phyloP scores from a whole-genome alignment of 2,329 filamentous ascomycete species.

The Phoma sp. region DNA sequence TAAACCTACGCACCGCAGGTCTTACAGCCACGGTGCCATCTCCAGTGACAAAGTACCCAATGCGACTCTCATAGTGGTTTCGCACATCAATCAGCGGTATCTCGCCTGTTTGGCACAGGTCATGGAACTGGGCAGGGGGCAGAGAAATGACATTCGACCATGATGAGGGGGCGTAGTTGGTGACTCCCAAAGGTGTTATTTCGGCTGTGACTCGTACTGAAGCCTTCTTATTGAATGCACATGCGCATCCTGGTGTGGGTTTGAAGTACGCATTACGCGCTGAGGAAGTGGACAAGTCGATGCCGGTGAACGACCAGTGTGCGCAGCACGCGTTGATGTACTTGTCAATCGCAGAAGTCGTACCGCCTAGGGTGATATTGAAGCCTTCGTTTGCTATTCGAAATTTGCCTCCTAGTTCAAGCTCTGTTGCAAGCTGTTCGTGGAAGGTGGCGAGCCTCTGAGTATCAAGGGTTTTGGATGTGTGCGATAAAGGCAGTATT shows the following conservation, averaged over 20 bases:
- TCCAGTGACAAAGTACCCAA: constrained; percentile 31
- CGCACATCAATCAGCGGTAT: constrained; percentile 31
- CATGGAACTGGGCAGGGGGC: constrained; percentile 27
- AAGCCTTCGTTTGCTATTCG: constrained; percentile 32
- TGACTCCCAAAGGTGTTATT: constrained; percentile 32
- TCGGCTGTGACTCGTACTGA: constrained; percentile 27
- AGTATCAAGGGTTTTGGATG: constrained; percentile 6
- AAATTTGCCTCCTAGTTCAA: constrained; percentile 27
- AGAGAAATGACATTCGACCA: constrained; percentile 28
- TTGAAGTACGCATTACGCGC: constrained; percentile 27
- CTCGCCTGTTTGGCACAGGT: constrained; percentile 20
- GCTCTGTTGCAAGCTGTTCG: constrained; percentile 8
- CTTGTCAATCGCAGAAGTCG: constrained; percentile 9
- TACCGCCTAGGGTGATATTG: constrained; percentile 33
- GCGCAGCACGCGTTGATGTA: constrained; percentile 24
- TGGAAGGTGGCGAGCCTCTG: constrained; percentile 24
- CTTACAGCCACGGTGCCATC: constrained; percentile 23
- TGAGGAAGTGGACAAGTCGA: constrained; percentile 16
- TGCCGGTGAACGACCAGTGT: constrained; percentile 31
- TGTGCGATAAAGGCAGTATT: constrained; percentile 12
- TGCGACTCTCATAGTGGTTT: constrained; percentile 35
- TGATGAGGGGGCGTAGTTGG: constrained; percentile 29
- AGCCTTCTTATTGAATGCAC: constrained; percentile 22
- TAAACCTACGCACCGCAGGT: constrained; percentile 31
- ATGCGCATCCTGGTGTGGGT: constrained; percentile 30